These are phyloP conservation scores for Kwoniella dejecticola DNA, from an alignment of 768 basidiomycete genomes.

Conservation along the genomic window DNA sequence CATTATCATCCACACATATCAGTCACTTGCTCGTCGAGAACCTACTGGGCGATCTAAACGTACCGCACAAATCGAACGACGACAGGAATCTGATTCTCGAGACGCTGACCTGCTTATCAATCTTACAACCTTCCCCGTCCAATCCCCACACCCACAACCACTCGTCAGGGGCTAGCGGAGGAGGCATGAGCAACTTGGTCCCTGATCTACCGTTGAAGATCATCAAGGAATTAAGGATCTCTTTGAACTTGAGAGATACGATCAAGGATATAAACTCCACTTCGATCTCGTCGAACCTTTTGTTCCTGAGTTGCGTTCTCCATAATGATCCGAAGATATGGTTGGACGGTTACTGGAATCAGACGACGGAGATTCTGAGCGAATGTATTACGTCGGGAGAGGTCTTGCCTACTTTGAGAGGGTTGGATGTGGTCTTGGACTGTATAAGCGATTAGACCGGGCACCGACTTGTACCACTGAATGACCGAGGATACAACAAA, in stretches of 20 bases:
- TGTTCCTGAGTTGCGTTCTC: conserved; percentile 27
- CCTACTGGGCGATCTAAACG: conserved; percentile 23
- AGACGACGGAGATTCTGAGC: conserved; percentile 39
- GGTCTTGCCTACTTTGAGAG: conserved; percentile 36
- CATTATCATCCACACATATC: conserved; percentile 25
- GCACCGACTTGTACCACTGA: too few relatives aligned
- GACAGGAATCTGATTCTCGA: conserved; percentile 37
- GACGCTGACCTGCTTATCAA: conserved; percentile 35
- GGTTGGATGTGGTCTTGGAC: conserved; percentile 41
- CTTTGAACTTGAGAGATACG: conserved; percentile 24
- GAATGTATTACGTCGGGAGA: conserved; percentile 36
- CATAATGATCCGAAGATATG: conserved; percentile 23
- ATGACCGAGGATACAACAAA: too few relatives aligned
- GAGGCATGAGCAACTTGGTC: conserved; percentile 13
- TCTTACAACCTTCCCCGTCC: conserved; percentile 30
- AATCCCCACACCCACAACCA: not conserved
- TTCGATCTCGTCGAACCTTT: conserved; percentile 21
- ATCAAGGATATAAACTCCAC: conserved; percentile 24
- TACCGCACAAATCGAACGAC: conserved; percentile 19
- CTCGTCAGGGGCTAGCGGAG: not conserved
- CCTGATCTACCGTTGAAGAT: conserved; percentile 40
- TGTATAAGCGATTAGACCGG: conserved; percentile 22
- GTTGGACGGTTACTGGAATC: conserved; percentile 43
- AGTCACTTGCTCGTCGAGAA: conserved; percentile 40
- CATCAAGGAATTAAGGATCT: conserved; percentile 29